Percentiles rank a stretch among this genome's conserved stretches.
Evolutionary conservation across 208 protist species (phyloP).

Genomic region (Trypanosoma mega): DNA sequence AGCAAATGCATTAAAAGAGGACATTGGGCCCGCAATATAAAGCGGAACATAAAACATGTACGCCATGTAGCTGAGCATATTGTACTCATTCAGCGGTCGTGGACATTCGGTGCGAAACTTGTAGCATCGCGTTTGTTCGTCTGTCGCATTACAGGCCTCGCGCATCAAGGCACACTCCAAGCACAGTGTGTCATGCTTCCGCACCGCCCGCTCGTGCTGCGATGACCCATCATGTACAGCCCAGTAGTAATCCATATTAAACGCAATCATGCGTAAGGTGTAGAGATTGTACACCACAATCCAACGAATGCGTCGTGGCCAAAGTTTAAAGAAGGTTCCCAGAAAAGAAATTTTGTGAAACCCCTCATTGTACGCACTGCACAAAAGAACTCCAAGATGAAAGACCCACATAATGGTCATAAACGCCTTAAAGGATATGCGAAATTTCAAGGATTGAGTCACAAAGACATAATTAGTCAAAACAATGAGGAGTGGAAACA

Average conservation of each 20-base stretch:
- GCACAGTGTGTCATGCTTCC: conserved; percentile 26
- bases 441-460: too few relatives aligned
- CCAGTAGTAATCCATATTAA: conserved; percentile 61
- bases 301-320: conserved; percentile 44
- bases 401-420: conserved; percentile 49
- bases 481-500: conserved; percentile 28
- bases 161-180: conserved; percentile 29
- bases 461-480: conserved; percentile 41
- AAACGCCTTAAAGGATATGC: conserved; percentile 42
- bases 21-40: conserved; percentile 90
- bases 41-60: conserved; percentile 90
- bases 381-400: conserved; percentile 44
- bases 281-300: conserved; percentile 66
- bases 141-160: not conserved
- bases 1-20: conserved; percentile 87
- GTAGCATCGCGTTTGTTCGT: conserved; percentile 53
- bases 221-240: conserved; percentile 8
- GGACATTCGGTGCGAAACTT: conserved; percentile 57
- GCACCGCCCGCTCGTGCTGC: conserved; percentile 23
- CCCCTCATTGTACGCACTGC: conserved; percentile 23
- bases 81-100: conserved; percentile 56
- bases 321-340: conserved; percentile 4
- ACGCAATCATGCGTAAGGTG: conserved; percentile 84
- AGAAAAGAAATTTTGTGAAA: conserved; percentile 35
- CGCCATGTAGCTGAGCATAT: conserved; percentile 71